Conservation (phyloP, 441 rosid species). For the Populus hybrid region DNA sequence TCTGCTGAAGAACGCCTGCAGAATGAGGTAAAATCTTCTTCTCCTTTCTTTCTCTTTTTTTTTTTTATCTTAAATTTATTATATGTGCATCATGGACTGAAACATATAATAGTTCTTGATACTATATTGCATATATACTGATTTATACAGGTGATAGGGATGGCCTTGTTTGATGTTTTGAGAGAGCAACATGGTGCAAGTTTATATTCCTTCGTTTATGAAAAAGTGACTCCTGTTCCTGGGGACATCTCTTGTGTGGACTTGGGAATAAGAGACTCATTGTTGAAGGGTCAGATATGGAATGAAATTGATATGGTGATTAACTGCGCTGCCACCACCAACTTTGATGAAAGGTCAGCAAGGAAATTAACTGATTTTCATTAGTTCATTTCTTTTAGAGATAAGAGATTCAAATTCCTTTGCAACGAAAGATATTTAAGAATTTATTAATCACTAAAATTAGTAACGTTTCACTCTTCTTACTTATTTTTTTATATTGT, state of each 20-base stretch:
- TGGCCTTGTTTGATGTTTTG: background rate
- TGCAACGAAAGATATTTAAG: too few species aligned
- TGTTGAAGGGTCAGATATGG: constrained; percentile 21
- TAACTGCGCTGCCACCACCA: constrained; percentile 37
- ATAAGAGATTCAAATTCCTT: too few species aligned
- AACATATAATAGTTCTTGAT: too few species aligned
- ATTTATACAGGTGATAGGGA: background rate
- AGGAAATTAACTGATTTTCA: background rate
- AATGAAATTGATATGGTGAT: constrained; percentile 24
- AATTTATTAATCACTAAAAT: too few species aligned
- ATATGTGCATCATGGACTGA: too few species aligned
- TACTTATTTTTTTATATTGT: too few species aligned
- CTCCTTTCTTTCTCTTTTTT: too few species aligned
- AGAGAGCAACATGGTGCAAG: background rate
- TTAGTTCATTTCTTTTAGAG: background rate
- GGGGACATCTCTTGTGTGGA: constrained; percentile 27
- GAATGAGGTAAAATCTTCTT: too few species aligned
- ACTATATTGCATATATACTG: too few species aligned
- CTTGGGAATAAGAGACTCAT: constrained; percentile 26
- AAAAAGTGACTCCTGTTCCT: constrained; percentile 22
- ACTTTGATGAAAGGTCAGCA: constrained; percentile 30
- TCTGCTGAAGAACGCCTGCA: too few species aligned
- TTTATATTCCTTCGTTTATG: background rate
- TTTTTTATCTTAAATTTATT: too few species aligned
- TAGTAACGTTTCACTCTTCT: too few species aligned